phyloP scores from a whole-genome alignment of 139 green algal species.

The Chlorella vulgaris region DNA sequence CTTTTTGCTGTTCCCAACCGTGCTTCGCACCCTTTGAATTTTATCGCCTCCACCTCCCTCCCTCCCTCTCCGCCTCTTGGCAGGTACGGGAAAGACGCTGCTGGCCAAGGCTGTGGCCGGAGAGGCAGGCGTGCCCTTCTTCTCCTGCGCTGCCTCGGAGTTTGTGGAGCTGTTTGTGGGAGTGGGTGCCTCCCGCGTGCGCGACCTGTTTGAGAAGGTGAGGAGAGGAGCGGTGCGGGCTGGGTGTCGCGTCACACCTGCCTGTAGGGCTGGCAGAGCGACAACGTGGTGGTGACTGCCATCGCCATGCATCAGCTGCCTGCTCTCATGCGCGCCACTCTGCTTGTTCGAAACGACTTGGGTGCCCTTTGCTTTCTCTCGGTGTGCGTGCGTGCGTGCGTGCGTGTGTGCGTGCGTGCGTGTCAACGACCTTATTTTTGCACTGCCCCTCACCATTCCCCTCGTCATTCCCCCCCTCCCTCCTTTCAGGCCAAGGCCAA shows the following conservation, averaged over 20 bases:
- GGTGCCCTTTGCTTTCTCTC: no score
- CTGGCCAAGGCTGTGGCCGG: conserved; percentile 92
- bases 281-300: no score
- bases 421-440: no score
- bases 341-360: no score
- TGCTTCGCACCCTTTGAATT: no score
- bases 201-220: conserved; percentile 98
- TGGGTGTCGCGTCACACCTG: not conserved
- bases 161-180: conserved; percentile 99
- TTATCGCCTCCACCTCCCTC: no score
- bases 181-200: conserved; percentile 94
- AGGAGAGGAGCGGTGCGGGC: not conserved
- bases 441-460: not conserved
- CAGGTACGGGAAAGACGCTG: conserved; percentile 86
- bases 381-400: no score
- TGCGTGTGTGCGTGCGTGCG: no score
- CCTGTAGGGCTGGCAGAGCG: no score
- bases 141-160: conserved; percentile 95
- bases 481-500: conserved; percentile 79
- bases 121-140: conserved; percentile 98
- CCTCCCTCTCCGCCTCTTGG: not conserved
- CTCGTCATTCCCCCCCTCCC: not conserved
- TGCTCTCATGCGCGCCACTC: no score
- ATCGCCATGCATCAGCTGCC: no score
- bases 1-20: no score